These are phyloP conservation scores for Talaromyces pinophilus DNA, from an alignment of 2,329 filamentous ascomycete species.

Conservation along the genomic window DNA sequence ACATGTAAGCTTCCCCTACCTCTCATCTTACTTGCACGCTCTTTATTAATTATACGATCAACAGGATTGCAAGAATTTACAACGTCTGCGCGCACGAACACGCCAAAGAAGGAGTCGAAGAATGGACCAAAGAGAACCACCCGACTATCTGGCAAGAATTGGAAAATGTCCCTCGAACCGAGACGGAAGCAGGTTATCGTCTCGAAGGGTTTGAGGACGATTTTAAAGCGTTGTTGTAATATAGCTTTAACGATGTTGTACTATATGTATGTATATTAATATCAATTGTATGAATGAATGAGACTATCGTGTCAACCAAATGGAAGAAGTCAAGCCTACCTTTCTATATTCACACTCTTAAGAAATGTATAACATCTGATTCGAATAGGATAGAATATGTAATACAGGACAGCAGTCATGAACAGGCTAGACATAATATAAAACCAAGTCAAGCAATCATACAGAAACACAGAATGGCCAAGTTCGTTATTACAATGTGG, in stretches of 20 bases:
- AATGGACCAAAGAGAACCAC: slow-evolving; percentile 71
- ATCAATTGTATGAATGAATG: background rate
- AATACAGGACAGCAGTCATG: background rate
- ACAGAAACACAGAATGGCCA: background rate
- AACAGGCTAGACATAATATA: background rate
- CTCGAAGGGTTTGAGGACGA: slow-evolving; percentile 33
- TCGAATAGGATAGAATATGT: background rate
- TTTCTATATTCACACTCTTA: background rate
- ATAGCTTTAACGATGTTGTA: background rate
- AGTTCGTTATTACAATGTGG: slow-evolving; percentile 2
- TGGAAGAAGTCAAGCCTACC: no score
- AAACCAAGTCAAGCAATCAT: background rate
- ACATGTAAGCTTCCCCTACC: slow-evolving; percentile 64
- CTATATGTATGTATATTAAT: background rate
- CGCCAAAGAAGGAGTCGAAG: slow-evolving; percentile 69
- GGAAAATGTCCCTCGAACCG: slow-evolving; percentile 45
- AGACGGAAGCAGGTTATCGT: slow-evolving; percentile 37
- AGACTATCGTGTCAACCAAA: background rate
- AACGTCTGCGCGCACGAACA: slow-evolving; percentile 68
- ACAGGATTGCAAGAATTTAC: slow-evolving; percentile 72
- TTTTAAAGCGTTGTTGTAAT: slow-evolving; percentile 2
- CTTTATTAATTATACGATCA: background rate
- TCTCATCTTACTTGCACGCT: background rate
- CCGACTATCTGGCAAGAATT: slow-evolving; percentile 69
- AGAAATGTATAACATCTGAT: background rate